Evolutionary conservation across 441 rosid genomes (phyloP).

Genomic region (Flueggea neowawraea): DNA sequence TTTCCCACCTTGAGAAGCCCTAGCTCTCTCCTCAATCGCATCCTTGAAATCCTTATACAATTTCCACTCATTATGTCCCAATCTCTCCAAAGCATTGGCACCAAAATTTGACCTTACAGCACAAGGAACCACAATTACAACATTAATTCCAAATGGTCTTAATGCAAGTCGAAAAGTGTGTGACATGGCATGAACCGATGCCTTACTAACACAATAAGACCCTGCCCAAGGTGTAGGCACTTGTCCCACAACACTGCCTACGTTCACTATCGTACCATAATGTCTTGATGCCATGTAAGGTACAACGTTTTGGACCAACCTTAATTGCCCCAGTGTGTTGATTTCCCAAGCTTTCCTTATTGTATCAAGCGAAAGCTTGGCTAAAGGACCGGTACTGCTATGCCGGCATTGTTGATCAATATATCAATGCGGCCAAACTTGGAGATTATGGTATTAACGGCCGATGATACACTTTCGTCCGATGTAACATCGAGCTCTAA

Average conservation of each 20-base stretch:
- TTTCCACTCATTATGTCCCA: conserved; percentile 43
- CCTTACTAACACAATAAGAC: conserved; percentile 57
- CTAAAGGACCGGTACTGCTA: conserved; percentile 53
- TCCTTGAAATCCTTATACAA: conserved; percentile 44
- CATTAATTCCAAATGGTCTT: conserved; percentile 51
- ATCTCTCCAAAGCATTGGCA: no score
- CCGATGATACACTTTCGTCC: conserved; percentile 37
- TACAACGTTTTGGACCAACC: conserved; percentile 62
- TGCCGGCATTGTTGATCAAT: conserved; percentile 51
- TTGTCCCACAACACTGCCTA: conserved; percentile 53
- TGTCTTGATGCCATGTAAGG: conserved; percentile 50
- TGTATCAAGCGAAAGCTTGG: conserved; percentile 41
- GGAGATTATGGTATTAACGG: conserved; percentile 29
- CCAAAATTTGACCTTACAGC: conserved; percentile 54
- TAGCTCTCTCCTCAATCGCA: conserved; percentile 45
- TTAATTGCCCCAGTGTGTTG: conserved; percentile 53
- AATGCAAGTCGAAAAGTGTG: conserved; percentile 44
- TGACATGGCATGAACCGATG: conserved; percentile 55
- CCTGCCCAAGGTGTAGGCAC: conserved; percentile 68
- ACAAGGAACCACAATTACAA: conserved; percentile 46
- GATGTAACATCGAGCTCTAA: conserved; percentile 54
- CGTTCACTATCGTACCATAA: conserved; percentile 46
- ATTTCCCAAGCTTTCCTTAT: conserved; percentile 54
- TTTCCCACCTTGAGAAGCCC: conserved; percentile 42
- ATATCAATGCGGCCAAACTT: conserved; percentile 43